These are phyloP conservation scores for Lobosporangium transversale DNA, from an alignment of 192 early-diverging fungal genomes.

Conservation along the genomic window DNA sequence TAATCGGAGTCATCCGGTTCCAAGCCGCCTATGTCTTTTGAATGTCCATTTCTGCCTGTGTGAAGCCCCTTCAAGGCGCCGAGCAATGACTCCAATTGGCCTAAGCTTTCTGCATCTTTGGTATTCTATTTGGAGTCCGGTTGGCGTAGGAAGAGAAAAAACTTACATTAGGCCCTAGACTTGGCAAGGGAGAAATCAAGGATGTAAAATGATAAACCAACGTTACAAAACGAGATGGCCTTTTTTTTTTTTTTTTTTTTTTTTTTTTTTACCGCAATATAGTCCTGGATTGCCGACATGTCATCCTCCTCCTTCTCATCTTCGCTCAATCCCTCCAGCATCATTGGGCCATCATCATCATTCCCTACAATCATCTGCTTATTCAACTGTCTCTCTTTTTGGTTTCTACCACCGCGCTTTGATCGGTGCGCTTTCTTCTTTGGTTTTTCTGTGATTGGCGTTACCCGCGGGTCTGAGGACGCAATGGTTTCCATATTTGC, in stretches of 20 bases:
- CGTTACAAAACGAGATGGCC: too few relatives aligned
- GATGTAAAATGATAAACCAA: too few relatives aligned
- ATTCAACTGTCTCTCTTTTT: slow-evolving; percentile 28
- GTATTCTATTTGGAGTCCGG: slow-evolving; percentile 20
- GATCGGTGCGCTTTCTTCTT: slow-evolving; percentile 53
- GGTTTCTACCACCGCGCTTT: slow-evolving; percentile 40
- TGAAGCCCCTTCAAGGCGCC: slow-evolving; percentile 35
- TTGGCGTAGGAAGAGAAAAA: too few relatives aligned
- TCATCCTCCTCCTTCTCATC: slow-evolving; percentile 48
- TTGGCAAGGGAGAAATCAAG: too few relatives aligned
- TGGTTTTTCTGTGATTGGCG: background rate
- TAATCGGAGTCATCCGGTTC: slow-evolving; percentile 25
- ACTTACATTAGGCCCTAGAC: too few relatives aligned
- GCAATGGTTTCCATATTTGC: background rate
- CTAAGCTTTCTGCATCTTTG: slow-evolving; percentile 14
- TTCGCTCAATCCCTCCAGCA: slow-evolving; percentile 27
- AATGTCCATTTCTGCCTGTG: slow-evolving; percentile 16
- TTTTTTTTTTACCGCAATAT: slow-evolving; percentile 38
- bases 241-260: too few relatives aligned
- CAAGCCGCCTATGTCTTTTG: slow-evolving; percentile 15
- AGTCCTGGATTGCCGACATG: slow-evolving; percentile 28
- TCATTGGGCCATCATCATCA: slow-evolving; percentile 48
- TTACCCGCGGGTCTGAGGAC: background rate
- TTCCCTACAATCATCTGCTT: slow-evolving; percentile 34
- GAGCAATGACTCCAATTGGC: slow-evolving; percentile 22